Percentiles rank a stretch among this genome's conserved stretches.
phyloP scores from a whole-genome alignment of 768 basidiomycete genomes.

The Royoungia palumana region DNA sequence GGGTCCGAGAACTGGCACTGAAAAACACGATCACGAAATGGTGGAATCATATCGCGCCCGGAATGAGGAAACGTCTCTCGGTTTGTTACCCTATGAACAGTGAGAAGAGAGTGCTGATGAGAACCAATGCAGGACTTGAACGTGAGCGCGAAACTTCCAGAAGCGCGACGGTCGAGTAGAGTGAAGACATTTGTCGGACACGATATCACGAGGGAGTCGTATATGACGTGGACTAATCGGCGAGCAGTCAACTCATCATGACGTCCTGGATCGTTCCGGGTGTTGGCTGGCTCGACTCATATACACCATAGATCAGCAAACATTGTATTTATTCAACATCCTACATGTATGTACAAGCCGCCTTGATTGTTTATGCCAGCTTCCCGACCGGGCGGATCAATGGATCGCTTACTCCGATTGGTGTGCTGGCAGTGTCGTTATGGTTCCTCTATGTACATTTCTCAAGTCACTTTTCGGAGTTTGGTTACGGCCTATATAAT shows the following conservation, averaged over 20 bases:
- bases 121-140: conserved; percentile 55
- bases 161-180: conserved; percentile 77
- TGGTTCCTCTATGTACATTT: no score
- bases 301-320: conserved; percentile 19
- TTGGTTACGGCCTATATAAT: not conserved
- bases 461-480: conserved; percentile 2
- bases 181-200: conserved; percentile 55
- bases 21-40: conserved; percentile 77
- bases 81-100: conserved; percentile 42
- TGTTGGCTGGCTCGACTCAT: conserved; percentile 3
- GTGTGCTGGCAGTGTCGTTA: not conserved
- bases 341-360: conserved; percentile 9
- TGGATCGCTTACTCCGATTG: conserved; percentile 6
- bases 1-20: conserved; percentile 80
- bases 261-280: conserved; percentile 6
- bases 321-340: conserved; percentile 20
- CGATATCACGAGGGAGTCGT: conserved; percentile 73
- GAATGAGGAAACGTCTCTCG: conserved; percentile 69
- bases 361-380: not conserved
- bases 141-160: conserved; percentile 65
- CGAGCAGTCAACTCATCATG: conserved; percentile 49
- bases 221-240: conserved; percentile 87
- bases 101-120: conserved; percentile 10
- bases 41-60: conserved; percentile 79
- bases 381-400: conserved; percentile 11